Evolutionary conservation across 768 basidiomycete species (phyloP).

Genomic region (Crepidotus variabilis): DNA sequence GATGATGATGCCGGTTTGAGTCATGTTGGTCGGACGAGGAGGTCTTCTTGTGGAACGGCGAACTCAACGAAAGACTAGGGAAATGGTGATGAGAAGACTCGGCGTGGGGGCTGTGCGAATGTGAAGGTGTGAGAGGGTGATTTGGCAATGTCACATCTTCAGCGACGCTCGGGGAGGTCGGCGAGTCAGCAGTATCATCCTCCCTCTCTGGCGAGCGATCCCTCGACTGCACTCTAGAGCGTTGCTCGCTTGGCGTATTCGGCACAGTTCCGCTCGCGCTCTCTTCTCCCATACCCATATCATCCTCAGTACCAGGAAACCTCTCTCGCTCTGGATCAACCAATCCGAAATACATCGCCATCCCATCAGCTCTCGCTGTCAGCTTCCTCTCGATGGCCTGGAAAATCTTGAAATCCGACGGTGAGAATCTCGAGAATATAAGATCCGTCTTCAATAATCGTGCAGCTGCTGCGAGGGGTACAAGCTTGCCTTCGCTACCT

Average conservation of each 20-base stretch:
- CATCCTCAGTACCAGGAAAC: slow-evolving; percentile 40
- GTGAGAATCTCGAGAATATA: slow-evolving; percentile 55
- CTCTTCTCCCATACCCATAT: neutral
- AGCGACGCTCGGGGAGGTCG: neutral
- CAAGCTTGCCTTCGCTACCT: slow-evolving; percentile 44
- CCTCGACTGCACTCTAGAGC: neutral
- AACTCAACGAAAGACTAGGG: neutral
- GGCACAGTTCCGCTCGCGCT: neutral
- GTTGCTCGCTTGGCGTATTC: neutral
- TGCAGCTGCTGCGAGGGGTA: slow-evolving; percentile 46
- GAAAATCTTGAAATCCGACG: slow-evolving; percentile 49
- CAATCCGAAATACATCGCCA: slow-evolving; percentile 58
- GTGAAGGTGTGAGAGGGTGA: neutral
- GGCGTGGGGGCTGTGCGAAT: neutral
- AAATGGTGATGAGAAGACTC: neutral
- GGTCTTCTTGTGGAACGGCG: neutral
- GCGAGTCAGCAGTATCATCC: neutral
- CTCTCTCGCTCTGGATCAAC: slow-evolving; percentile 58
- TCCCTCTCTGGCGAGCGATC: neutral
- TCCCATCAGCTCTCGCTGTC: slow-evolving; percentile 56
- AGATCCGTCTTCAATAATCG: slow-evolving; percentile 58
- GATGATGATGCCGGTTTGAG: slow-evolving; percentile 10
- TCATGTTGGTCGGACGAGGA: neutral
- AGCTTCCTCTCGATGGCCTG: slow-evolving; percentile 48
- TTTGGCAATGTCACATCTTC: neutral